These are phyloP conservation scores for Elsinoe batatas DNA, from an alignment of 2,329 filamentous ascomycete species.

Conservation along the genomic window DNA sequence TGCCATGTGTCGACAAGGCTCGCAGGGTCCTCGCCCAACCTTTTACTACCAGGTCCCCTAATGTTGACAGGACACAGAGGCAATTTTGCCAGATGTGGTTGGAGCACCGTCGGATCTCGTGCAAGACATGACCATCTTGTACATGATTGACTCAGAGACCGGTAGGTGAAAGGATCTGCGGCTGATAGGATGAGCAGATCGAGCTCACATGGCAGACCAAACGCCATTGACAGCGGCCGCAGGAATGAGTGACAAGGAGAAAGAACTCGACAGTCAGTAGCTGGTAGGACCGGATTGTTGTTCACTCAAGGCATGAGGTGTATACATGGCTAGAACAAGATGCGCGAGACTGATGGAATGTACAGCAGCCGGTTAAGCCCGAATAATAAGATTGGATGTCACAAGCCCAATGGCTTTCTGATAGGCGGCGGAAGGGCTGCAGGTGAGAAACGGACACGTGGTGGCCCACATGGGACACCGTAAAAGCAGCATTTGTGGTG, in stretches of 20 bases:
- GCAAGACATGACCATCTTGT: not conserved
- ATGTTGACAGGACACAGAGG: not conserved
- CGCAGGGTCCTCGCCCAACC: not conserved
- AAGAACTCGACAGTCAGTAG: not conserved
- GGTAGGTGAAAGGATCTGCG: not conserved
- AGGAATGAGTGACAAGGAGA: not conserved
- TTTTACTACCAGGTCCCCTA: too few relatives aligned
- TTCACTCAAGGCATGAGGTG: too few relatives aligned
- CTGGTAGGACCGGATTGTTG: too few relatives aligned
- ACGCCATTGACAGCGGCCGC: not conserved
- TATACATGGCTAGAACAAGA: not conserved
- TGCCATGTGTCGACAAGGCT: not conserved
- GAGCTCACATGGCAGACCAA: not conserved
- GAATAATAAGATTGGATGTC: conserved; percentile 6
- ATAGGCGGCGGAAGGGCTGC: conserved; percentile 1
- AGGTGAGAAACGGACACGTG: not conserved
- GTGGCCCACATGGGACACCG: not conserved
- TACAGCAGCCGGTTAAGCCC: not conserved
- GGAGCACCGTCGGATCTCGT: not conserved
- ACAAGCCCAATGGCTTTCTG: not conserved
- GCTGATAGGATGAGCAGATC: not conserved
- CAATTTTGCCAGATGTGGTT: not conserved
- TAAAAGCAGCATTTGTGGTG: too few relatives aligned
- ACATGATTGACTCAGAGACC: not conserved
- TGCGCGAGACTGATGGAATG: not conserved